A percentile compares a stretch with the other conserved stretches of the same genome.
Conservation (phyloP, 2,329 filamentous ascomycete genomes). For the Beauveria medogensis region DNA sequence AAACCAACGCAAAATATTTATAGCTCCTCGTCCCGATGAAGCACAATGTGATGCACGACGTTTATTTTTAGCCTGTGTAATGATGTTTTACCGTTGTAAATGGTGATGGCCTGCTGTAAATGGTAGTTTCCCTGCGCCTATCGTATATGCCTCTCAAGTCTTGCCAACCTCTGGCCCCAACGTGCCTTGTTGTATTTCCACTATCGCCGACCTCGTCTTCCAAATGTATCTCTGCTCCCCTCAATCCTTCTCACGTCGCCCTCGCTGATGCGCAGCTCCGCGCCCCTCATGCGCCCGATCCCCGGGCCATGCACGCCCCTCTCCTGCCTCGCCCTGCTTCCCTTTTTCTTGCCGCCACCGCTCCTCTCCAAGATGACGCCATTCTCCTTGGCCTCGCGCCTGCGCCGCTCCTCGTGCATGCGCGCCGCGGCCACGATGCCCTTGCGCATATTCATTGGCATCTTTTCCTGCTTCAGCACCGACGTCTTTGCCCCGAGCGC, state of each 20-base stretch:
- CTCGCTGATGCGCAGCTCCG: conserved; percentile 70
- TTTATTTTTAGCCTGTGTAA: not conserved
- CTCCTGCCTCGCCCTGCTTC: conserved; percentile 38
- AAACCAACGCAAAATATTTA: not conserved
- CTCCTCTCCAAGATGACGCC: conserved; percentile 74
- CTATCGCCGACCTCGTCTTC: not conserved
- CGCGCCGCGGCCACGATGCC: conserved; percentile 67
- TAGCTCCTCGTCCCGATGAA: not conserved
- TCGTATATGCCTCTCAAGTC: not conserved
- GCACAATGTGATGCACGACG: not conserved
- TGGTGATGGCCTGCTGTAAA: too few relatives aligned
- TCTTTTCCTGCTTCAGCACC: conserved; percentile 69
- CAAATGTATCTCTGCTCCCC: conserved; percentile 38
- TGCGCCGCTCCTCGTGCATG: conserved; percentile 59
- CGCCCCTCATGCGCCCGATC: conserved; percentile 72
- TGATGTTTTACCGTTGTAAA: not conserved
- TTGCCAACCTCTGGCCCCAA: too few relatives aligned
- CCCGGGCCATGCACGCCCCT: conserved; percentile 66
- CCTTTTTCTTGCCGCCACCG: conserved; percentile 26
- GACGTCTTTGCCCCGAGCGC: conserved; percentile 71
- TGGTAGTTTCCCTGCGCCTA: not conserved
- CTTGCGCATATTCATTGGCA: conserved; percentile 81
- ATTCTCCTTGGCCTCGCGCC: conserved; percentile 78
- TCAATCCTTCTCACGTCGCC: conserved; percentile 68
- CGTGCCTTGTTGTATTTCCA: not conserved